These are phyloP conservation scores for Jaminaea rosea DNA, from an alignment of 1,284 basidiomycete genomes.

Conservation along the genomic window DNA sequence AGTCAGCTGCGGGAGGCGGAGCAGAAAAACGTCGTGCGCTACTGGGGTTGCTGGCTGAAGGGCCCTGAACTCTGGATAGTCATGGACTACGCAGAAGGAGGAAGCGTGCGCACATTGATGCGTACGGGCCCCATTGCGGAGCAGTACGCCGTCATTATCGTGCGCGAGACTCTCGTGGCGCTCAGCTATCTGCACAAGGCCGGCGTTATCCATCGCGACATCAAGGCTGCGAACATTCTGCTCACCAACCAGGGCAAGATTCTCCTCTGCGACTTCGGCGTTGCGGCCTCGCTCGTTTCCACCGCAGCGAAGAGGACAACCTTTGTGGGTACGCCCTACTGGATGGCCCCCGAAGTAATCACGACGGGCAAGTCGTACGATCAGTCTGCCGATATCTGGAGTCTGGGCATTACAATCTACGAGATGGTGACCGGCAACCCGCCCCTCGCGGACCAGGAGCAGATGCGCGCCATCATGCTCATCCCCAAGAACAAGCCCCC, in stretches of 20 bases:
- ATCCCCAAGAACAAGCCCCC: conserved; percentile 83
- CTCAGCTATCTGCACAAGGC: conserved; percentile 89
- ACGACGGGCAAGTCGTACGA: conserved; percentile 16
- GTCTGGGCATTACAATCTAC: conserved; percentile 79
- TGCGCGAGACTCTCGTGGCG: conserved; percentile 83
- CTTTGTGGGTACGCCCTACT: conserved; percentile 89
- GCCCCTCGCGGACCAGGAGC: conserved; percentile 73
- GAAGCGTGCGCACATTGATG: conserved; percentile 78
- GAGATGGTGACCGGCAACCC: conserved; percentile 99
- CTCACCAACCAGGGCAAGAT: conserved; percentile 82
- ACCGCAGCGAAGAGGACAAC: conserved; percentile 78
- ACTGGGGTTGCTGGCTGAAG: conserved; percentile 90
- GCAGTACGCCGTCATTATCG: conserved; percentile 84
- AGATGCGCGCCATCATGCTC: conserved; percentile 79
- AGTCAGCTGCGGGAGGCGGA: conserved; percentile 69
- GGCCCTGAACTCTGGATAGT: conserved; percentile 95
- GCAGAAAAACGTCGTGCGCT: conserved; percentile 82
- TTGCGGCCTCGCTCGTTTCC: conserved; percentile 81
- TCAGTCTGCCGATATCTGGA: conserved; percentile 95
- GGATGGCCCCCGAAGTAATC: conserved; percentile 98
- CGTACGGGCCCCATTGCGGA: too few relatives aligned
- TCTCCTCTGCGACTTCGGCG: too few relatives aligned
- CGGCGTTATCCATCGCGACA: conserved; percentile 93
- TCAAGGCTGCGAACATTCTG: conserved; percentile 94
- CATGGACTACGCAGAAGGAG: conserved; percentile 95